Conservation (phyloP, 2,329 filamentous ascomycete species). For the Cyphellophora europaea region DNA sequence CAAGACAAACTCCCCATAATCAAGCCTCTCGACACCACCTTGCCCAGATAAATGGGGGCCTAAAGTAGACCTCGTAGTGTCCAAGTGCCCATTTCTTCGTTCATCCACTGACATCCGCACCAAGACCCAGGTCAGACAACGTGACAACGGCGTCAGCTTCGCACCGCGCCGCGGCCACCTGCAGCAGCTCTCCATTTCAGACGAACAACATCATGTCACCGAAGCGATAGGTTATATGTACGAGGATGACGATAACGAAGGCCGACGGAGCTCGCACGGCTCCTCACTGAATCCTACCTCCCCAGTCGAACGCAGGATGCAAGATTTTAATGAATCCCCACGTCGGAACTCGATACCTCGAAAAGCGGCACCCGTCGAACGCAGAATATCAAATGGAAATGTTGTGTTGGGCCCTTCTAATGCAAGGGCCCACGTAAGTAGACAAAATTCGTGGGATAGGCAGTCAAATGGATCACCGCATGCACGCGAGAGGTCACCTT, state of each 20-base stretch:
- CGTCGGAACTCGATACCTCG: slow-evolving; percentile 6
- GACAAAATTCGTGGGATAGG: slow-evolving; percentile 25
- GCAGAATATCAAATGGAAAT: slow-evolving; percentile 11
- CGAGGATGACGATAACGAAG: slow-evolving; percentile 57
- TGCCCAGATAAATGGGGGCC: no score
- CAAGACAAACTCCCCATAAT: background rate
- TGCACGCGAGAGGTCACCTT: slow-evolving; percentile 44
- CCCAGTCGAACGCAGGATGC: background rate
- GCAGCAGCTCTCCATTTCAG: slow-evolving; percentile 63
- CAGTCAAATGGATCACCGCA: slow-evolving; percentile 45
- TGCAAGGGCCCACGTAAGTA: background rate
- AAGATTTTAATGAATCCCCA: background rate
- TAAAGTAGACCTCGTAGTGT: no score
- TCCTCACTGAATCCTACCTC: slow-evolving; percentile 63
- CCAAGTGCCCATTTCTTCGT: no score
- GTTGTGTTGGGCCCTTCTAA: background rate
- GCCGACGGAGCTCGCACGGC: slow-evolving; percentile 41
- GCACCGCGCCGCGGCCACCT: slow-evolving; percentile 48
- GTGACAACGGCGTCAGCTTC: slow-evolving; percentile 36
- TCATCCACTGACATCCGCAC: no score
- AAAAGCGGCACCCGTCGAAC: slow-evolving; percentile 9
- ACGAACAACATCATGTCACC: slow-evolving; percentile 87
- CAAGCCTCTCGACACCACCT: no score
- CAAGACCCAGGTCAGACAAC: slow-evolving; percentile 32
- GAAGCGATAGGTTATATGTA: slow-evolving; percentile 90